Evolutionary conservation across 129 eudicot species (phyloP), one percentile per base, ranked within the genome.

Genomic region (Flaveria ramosissima): DNA sequence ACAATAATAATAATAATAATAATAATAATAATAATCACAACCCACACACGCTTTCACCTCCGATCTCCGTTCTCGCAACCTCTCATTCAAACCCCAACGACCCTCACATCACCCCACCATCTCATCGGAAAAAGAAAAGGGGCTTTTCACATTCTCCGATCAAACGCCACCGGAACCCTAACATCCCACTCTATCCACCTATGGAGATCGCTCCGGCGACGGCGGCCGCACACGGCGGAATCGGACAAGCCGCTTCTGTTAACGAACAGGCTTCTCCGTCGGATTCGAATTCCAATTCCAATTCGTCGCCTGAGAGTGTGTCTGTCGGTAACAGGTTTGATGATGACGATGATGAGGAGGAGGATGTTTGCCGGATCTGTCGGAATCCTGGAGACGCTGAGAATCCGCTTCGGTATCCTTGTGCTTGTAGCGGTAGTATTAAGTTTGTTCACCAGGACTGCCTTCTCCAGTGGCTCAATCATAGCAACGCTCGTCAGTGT

Each of bases 391-490:
- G 93, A 19, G 97, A 92, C 39, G 85, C 82, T 26, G 98, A 90
- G 36, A 90, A 92, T 86, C 98, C 96, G 60, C 82, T 92, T n/a
- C 86, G 94, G 70, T 92, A 92, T 76, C 98, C 98, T 2, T 92
- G 98, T 64, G 98, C 98, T 55, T 92, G 98, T 70, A 92, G 98
- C 83, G 98, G 98, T 11, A 92, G 98, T 73, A 92, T 92, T 71
- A 92, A 90, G 86, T 92, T 86, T 82, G 98, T 92, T 79, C 98
- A 92, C 55, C 98, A 92, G 71, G 98, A 92, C 79, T 92, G 98
- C 75, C 94, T 92, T 63, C 91, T 92, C 48, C 98, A 92, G 92
- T 92, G 98, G 98, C 94, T 92, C n/a, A 88, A 88, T 90, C 98
- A 92, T 71, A 92, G 98, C 85, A 90, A 92, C 82, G 96, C 98